phyloP scores from a whole-genome alignment of 139 green algal genomes.

The Chlorokybus atmophyticus region DNA sequence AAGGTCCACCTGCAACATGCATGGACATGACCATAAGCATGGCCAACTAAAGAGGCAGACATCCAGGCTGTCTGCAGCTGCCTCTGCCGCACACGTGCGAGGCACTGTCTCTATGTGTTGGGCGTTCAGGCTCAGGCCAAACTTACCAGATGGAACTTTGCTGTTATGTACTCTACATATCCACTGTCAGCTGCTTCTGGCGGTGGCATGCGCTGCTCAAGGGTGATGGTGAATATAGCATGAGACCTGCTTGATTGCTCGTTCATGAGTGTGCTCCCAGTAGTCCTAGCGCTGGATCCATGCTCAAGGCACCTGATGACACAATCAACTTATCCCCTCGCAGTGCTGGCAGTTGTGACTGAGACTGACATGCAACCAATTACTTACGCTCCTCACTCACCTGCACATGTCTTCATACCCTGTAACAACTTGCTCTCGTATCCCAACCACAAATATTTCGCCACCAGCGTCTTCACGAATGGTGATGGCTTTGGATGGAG shows the following conservation, averaged over 20 bases:
- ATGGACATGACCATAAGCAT: too few species aligned
- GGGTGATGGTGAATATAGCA: conserved; percentile 87
- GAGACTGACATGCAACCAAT: background rate
- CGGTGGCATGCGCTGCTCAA: conserved; percentile 60
- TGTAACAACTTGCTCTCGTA: conserved; percentile 35
- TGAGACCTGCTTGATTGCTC: conserved; percentile 57
- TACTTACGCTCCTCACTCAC: background rate
- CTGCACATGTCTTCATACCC: conserved; percentile 9
- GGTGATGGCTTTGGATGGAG: background rate
- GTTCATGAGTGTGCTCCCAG: conserved; percentile 82
- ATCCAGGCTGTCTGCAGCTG: too few species aligned
- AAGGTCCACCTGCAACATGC: conserved; percentile 47
- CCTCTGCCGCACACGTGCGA: too few species aligned
- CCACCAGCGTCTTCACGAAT: conserved; percentile 36
- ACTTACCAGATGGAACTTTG: conserved; percentile 73
- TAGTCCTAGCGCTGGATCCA: conserved; percentile 55
- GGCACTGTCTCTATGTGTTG: too few species aligned
- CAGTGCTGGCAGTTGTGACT: background rate
- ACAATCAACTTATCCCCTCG: background rate
- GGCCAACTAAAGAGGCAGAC: too few species aligned
- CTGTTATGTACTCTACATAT: conserved; percentile 3
- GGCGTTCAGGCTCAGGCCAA: too few species aligned
- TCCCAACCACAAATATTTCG: conserved; percentile 35
- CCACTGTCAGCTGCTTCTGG: background rate
- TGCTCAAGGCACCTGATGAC: conserved; percentile 43